These are phyloP conservation scores for Hirschfeldia incana DNA, from an alignment of 345 rosid species.

Conservation along the genomic window DNA sequence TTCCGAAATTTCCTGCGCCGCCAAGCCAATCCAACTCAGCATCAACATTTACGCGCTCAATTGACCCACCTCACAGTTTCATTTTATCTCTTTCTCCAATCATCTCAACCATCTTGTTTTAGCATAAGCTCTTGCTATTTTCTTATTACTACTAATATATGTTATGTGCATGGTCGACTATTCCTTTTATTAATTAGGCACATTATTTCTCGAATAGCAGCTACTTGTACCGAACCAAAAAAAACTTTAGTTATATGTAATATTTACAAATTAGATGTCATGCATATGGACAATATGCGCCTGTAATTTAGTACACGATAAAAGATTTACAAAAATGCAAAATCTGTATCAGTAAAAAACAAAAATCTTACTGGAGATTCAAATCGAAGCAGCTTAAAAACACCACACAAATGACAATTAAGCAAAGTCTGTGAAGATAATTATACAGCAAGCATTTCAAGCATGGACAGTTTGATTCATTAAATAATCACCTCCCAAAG, in stretches of 20 bases:
- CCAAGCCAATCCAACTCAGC: conserved; percentile 2
- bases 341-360: neutral
- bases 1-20: conserved; percentile 5
- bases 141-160: neutral
- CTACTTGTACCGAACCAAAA: neutral
- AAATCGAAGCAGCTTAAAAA: neutral
- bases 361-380: neutral
- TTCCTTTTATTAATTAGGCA: neutral
- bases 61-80: neutral
- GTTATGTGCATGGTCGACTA: neutral
- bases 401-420: neutral
- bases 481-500: neutral
- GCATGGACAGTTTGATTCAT: neutral
- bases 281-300: neutral
- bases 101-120: neutral
- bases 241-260: neutral
- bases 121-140: neutral
- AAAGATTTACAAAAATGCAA: neutral
- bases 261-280: neutral
- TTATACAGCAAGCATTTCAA: neutral
- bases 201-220: neutral
- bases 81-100: neutral
- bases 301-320: neutral
- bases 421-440: neutral
- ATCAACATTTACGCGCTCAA: neutral